phyloP scores from a whole-genome alignment of 2,329 filamentous ascomycete species.

The Botrytis tulipae region DNA sequence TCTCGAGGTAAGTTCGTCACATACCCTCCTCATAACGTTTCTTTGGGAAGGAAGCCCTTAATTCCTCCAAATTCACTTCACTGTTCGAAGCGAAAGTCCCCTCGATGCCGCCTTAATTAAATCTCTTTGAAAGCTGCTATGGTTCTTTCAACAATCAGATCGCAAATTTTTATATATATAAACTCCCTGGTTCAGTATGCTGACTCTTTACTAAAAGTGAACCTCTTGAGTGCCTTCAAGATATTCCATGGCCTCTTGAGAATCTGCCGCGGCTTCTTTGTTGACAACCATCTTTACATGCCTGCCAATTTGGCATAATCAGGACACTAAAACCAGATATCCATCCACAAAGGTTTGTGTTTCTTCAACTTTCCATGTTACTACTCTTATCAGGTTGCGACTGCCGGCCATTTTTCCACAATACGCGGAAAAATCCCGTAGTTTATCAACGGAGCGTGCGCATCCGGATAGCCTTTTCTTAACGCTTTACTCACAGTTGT shows the following conservation, averaged over 20 bases:
- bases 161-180: neutral
- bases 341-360: neutral
- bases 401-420: neutral
- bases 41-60: neutral
- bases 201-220: neutral
- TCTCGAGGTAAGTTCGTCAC: neutral
- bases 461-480: neutral
- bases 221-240: neutral
- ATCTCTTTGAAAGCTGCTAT: neutral
- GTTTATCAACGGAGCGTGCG: neutral
- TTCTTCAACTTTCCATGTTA: neutral
- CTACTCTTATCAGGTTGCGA: neutral
- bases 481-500: neutral
- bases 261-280: neutral
- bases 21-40: neutral
- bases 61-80: neutral
- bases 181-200: neutral
- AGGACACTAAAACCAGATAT: neutral
- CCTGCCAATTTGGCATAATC: neutral
- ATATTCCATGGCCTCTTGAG: neutral
- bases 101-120: neutral
- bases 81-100: constrained; percentile 8
- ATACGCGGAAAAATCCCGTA: neutral
- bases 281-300: neutral
- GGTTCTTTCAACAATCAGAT: neutral